Evolutionary conservation across 2,329 filamentous ascomycete genomes (phyloP), one percentile per base, ranked within the genome.

Genomic region (Lasiodiplodia hormozganensis): DNA sequence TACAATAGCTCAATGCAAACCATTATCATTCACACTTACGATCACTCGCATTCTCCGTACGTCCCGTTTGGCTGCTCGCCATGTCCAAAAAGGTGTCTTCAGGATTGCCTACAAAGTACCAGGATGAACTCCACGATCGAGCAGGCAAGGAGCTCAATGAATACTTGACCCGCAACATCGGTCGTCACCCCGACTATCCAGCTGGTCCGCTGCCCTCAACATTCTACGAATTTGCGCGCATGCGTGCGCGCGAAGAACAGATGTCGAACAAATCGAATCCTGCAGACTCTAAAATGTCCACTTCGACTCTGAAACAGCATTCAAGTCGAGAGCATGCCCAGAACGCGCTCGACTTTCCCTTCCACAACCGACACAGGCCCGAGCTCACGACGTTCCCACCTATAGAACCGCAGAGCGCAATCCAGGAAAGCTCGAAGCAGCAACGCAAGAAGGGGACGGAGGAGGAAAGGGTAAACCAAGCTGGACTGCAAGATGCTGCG

Each of bases 1-100:
- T 62, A 62, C 58, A 51, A 62, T 28, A 62, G 51, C 43, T 40
- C 43, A 18, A 36, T 4, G 38, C 36, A 60, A 62, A 62, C 58
- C 43, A 51, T 18, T 4, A 10, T 21, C 18, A 34, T 51, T 49
- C n/a, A 14, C n/a, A 6, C 12, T 38, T 16, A 11, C 36, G 31
- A 23, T 5, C 23, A 38, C 54, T 18, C 36, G n/a, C n/a, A 14
- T 31, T 16, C 28, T 10, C 25, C 25, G 8, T 11, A 21, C n/a
- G 4, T 25, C 8, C 21, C 23, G 21, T 60, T 60, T 60, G 56
- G 31, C n/a, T 14, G 10, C 7, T 49, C 40, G n/a, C n/a, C 11
- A 62, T 31, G 40, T 14, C 57, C 8, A 12, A 49, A 14, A 21
- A 34, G 8, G 31, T 31, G 3, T 18, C 14, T 34, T n/a, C 14